Conservation (phyloP, 768 basidiomycete genomes). For the Boletus patriciae region DNA sequence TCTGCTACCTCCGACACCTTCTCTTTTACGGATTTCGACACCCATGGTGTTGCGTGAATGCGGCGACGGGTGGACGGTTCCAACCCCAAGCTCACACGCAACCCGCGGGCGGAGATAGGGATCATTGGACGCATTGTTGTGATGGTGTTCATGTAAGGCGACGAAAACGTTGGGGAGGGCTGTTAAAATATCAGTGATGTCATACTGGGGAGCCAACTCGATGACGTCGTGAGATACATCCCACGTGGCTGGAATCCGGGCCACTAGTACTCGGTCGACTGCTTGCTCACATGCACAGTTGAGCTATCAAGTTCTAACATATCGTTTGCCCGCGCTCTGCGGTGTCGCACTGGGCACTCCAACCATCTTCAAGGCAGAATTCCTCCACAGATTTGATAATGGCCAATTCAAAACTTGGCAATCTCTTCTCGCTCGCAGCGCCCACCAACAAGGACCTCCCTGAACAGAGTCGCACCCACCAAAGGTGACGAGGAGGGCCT, state of each 20-base stretch:
- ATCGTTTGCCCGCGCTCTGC: background rate
- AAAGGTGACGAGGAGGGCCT: background rate
- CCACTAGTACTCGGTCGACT: too few species aligned
- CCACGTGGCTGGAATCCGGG: too few species aligned
- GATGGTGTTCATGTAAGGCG: background rate
- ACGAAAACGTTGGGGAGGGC: background rate
- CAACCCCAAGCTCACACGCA: background rate
- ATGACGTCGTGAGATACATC: background rate
- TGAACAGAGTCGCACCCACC: background rate
- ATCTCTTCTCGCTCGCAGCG: too few species aligned
- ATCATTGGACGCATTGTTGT: slow-evolving; percentile 1
- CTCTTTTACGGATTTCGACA: slow-evolving; percentile 39
- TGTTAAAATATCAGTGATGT: slow-evolving; percentile 11
- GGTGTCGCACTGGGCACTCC: background rate
- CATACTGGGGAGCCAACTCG: background rate
- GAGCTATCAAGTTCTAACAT: too few species aligned
- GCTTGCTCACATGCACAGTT: too few species aligned
- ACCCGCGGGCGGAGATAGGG: background rate
- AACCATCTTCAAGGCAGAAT: background rate
- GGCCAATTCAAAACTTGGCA: too few species aligned
- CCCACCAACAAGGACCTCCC: too few species aligned
- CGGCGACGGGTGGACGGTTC: slow-evolving; percentile 14
- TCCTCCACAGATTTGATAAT: too few species aligned
- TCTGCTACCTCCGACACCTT: slow-evolving; percentile 40
- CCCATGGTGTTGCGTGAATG: slow-evolving; percentile 34